Base-by-base conservation (phyloP, 2,329 filamentous ascomycete genomes). In the Acrocalymma vagum region DNA sequence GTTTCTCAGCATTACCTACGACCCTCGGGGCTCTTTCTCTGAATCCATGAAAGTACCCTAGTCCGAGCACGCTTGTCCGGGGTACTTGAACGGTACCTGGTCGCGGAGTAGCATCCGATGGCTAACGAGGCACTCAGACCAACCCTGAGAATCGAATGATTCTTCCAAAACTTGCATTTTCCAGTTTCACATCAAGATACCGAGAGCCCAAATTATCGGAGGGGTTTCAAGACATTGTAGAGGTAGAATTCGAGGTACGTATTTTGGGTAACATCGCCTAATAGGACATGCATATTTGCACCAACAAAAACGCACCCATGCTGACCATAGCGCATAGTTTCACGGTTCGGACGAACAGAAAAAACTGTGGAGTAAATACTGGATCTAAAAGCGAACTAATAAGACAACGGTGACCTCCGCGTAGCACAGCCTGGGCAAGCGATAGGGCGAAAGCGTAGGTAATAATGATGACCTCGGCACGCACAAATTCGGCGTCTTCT, bases 111-210 rank as follows among this genome's bases (percentile, higher is more conserved):
- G 32, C 22, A 25, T 41, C 39, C 35, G 22, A 49, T 44, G 41
- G n/a, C 49, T 63, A 35, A 62, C 48, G 48, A 37, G 41, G 21
- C 39, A 38, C 40, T 36, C 35, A 86, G 76, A 78, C 91, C 72
- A 97, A 97, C 62, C 93, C 92, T 2, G 93, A 97, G 69, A 81
- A 83, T 16, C 81, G 94, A 48, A 73, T 78, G 1, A 78, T 83
- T 2, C 78, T 99, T 5, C 92, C 93, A 0, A 82, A 81, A 29
- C 76, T 94, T 49, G 93, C 94, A 0, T 97, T 96, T 66, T 83
- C 79, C 16, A 81, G 84, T 9, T 99, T 90, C 62, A 74, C 78
- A 11, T 82, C 84, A 7, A 81, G 89, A 37, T 94, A 89, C 70
- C 83, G 84, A 51, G 79, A 86, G 53, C 94, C 93, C 1, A 80